Evolutionary conservation across 164 flowering plant genomes (phyloP), one percentile per base, ranked within the genome.

Genomic region (Malania oleifera): DNA sequence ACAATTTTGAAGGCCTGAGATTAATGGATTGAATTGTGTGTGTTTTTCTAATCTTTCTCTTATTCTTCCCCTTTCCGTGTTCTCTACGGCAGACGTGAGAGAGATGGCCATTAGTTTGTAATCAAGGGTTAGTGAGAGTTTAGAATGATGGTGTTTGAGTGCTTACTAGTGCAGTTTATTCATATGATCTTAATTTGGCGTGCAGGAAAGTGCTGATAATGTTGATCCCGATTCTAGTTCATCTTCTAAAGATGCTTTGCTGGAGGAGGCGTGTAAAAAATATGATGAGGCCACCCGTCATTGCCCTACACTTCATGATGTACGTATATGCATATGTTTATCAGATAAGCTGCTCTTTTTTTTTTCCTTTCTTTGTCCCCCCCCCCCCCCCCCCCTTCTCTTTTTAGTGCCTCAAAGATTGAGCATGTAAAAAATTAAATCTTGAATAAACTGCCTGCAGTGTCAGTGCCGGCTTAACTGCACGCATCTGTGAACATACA

Each of bases 121-220:
- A n/a, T n/a, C n/a, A n/a, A n/a, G n/a, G n/a, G n/a, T n/a, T n/a
- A n/a, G n/a, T n/a, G n/a, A n/a, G n/a, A n/a, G n/a, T n/a, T n/a
- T n/a, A n/a, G n/a, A n/a, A n/a, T n/a, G n/a, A n/a, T n/a, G n/a
- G n/a, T n/a, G n/a, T n/a, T n/a, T 18, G 50, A 20, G 43, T 25
- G 49, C 19, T 20, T 31, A 26, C 17, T 37, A 48, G 14, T 52
- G 39, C 41, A 40, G 51, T 27, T 61, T 56, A 45, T 61, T 28
- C 12, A 57, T 58, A 41, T 64, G 54, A 56, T 63, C 55, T 56
- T 64, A 48, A 66, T 65, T 74, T 45, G 46, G 38, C 34, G 20
- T 81, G 76, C 91, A 93, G 99, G 99, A 93, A 80, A 90, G 99
- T 73, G 99, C 99, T 25, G 99, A 93, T 68, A 90, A 86, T 79